phyloP scores from a whole-genome alignment of 2,329 filamentous ascomycete genomes.

The Penicillium sp. region DNA sequence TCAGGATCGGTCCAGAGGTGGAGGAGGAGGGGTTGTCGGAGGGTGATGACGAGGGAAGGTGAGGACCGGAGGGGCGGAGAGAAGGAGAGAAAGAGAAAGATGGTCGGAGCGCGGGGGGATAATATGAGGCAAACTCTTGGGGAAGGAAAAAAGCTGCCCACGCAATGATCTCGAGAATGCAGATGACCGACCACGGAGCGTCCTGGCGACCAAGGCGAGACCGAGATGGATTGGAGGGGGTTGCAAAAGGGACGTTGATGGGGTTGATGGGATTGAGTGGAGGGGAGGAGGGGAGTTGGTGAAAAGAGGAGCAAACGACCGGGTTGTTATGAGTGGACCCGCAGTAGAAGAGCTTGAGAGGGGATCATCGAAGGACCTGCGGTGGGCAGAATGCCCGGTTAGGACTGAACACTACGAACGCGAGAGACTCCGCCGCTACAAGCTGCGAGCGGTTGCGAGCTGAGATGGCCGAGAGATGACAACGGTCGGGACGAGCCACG shows the following conservation, averaged over 20 bases:
- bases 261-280: background rate
- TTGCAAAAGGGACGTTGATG: too few species aligned
- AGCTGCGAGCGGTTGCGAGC: background rate
- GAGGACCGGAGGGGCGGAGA: slow-evolving; percentile 9
- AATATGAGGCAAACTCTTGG: background rate
- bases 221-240: background rate
- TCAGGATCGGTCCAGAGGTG: slow-evolving; percentile 11
- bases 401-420: background rate
- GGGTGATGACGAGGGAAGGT: slow-evolving; percentile 11
- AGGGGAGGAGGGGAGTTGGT: slow-evolving; percentile 8
- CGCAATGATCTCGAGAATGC: slow-evolving; percentile 1
- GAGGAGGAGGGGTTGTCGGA: slow-evolving; percentile 13
- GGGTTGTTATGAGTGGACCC: slow-evolving; percentile 21
- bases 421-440: background rate
- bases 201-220: slow-evolving; percentile 10
- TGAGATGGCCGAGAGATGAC: background rate
- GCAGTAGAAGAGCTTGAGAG: slow-evolving; percentile 20
- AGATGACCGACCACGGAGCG: slow-evolving; percentile 3
- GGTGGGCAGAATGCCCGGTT: slow-evolving; percentile 1
- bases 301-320: slow-evolving; percentile 13
- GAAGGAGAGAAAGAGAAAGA: slow-evolving; percentile 1
- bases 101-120: too few species aligned
- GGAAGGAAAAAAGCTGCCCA: slow-evolving; percentile 12
- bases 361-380: slow-evolving; percentile 14
- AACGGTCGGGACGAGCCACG: background rate